phyloP scores from a whole-genome alignment of 2,329 filamentous ascomycete genomes.

The Allantophomopsis lycopodina region DNA sequence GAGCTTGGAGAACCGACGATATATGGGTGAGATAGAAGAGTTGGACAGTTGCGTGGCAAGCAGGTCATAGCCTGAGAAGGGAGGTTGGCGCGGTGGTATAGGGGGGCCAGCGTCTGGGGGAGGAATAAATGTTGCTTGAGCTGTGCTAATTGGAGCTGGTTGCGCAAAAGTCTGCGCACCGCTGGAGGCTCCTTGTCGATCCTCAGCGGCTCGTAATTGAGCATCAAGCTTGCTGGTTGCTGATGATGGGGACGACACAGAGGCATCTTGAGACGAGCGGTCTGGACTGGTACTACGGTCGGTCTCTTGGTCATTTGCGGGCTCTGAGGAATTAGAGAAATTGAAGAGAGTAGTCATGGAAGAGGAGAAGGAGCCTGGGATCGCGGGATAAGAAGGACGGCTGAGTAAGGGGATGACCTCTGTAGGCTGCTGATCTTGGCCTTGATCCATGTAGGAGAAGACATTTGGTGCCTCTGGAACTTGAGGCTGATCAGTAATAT shows the following conservation, averaged over 20 bases:
- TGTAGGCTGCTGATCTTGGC: too few relatives aligned
- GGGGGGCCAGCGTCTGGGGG: slow-evolving; percentile 12
- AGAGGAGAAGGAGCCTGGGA: slow-evolving; percentile 11
- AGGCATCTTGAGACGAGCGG: slow-evolving; percentile 8
- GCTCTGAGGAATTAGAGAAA: slow-evolving; percentile 18
- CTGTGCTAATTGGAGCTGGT: background rate
- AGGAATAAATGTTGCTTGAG: slow-evolving; percentile 1
- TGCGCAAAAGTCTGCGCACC: slow-evolving; percentile 9
- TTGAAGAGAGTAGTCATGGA: too few relatives aligned
- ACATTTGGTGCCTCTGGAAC: slow-evolving; percentile 9
- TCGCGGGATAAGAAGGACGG: too few relatives aligned
- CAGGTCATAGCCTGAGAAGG: slow-evolving; percentile 46
- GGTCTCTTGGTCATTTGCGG: slow-evolving; percentile 23
- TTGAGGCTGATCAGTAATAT: slow-evolving; percentile 4
- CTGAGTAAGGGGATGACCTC: too few relatives aligned
- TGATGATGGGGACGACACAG: slow-evolving; percentile 7
- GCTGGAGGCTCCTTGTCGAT: slow-evolving; percentile 13
- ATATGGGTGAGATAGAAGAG: slow-evolving; percentile 41
- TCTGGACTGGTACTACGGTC: slow-evolving; percentile 31
- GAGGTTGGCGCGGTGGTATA: slow-evolving; percentile 23
- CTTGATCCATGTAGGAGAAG: slow-evolving; percentile 4
- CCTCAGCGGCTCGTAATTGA: slow-evolving; percentile 16
- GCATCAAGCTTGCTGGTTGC: slow-evolving; percentile 15
- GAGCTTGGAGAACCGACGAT: slow-evolving; percentile 68
- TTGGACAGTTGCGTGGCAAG: slow-evolving; percentile 39